Percentiles rank a stretch among this genome's conserved stretches.
Conservation (phyloP, 257 asterid genomes). For the Parsonsia alboflavescens region DNA sequence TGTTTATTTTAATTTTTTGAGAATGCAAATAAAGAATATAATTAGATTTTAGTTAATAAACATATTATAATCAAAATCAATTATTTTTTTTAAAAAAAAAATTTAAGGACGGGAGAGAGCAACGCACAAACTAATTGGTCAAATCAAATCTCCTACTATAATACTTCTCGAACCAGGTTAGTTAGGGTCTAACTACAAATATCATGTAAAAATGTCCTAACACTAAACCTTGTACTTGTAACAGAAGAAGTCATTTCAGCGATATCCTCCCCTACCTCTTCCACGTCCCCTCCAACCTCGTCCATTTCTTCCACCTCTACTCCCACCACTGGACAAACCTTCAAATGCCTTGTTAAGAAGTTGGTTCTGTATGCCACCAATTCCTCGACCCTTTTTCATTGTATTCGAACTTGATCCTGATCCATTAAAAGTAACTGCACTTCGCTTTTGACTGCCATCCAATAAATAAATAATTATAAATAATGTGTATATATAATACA, state of each 20-base stretch:
- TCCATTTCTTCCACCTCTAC: constrained; percentile 29
- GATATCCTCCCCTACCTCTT: constrained; percentile 54
- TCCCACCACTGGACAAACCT: constrained; percentile 52
- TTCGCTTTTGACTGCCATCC: constrained; percentile 59
- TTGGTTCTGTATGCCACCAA: constrained; percentile 58
- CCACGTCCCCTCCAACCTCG: constrained; percentile 41
- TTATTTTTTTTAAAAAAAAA: too few species aligned
- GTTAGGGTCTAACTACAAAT: constrained; percentile 1
- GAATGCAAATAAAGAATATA: too few species aligned
- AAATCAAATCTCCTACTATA: not conserved
- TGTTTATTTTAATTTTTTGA: not conserved
- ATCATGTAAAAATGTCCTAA: not conserved
- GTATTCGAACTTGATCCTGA: constrained; percentile 38
- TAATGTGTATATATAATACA: not conserved
- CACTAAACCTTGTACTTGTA: not conserved
- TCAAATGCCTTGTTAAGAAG: constrained; percentile 70
- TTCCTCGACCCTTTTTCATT: constrained; percentile 63
- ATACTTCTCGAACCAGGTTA: not conserved
- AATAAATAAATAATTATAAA: not conserved
- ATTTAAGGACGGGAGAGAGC: not conserved
- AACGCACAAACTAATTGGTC: not conserved
- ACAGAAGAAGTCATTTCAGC: constrained; percentile 15
- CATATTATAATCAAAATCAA: too few species aligned
- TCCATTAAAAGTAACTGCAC: constrained; percentile 37
- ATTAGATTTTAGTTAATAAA: too few species aligned